Base-by-base conservation (phyloP, 352 stramenopile genomes). In the Globisporangium ultimum region DNA sequence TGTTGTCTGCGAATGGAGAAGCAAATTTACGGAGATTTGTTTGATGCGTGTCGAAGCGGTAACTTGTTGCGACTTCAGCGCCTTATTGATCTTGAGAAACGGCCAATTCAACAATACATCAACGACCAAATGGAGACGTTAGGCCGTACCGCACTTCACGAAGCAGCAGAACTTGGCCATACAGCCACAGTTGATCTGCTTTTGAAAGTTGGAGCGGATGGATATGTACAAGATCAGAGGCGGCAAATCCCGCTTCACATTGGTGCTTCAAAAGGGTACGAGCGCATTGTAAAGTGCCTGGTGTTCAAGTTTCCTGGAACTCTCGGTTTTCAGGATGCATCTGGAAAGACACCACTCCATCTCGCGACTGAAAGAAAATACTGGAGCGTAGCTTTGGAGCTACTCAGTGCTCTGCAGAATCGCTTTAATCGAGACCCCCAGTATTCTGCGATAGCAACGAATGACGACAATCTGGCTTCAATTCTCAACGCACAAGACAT, bases 141-240 rank as follows among this genome's bases (percentile, higher is more conserved):
- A 11, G 48, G 66, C 18, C 70, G 74, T 3, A 86, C 76, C 9
- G 64, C 66, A 56, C 71, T 89, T 18, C 79, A 87, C 51, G 79
- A 89, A 70, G 76, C 76, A 1, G 63, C 73, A 3, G 79, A 89
- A 28, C 72, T 86, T 55, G 76, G 79, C 2, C 79, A 89, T 48
- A 76, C 75, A 15, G 68, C 76, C 3, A 71, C 76, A 41, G 76
- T 84, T 9, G 76, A 89, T 54, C 57, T 87, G 32, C 51, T 89
- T 32, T 21, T 89, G 32, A 89, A 87, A 53, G 32, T 87, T 18
- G 76, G 79, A 13, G 70, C 74, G 0, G 67, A 87, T 47, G 79
- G 74, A 18, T 84, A 77, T 20, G 59, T 85, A 11, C 36, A n/a
- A n/a, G 76, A 87, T 58, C 74, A 86, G 36, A 67, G 71, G 2